These are phyloP conservation scores for Poronia punctata DNA, from an alignment of 495 filamentous ascomycete genomes.

Conservation along the genomic window DNA sequence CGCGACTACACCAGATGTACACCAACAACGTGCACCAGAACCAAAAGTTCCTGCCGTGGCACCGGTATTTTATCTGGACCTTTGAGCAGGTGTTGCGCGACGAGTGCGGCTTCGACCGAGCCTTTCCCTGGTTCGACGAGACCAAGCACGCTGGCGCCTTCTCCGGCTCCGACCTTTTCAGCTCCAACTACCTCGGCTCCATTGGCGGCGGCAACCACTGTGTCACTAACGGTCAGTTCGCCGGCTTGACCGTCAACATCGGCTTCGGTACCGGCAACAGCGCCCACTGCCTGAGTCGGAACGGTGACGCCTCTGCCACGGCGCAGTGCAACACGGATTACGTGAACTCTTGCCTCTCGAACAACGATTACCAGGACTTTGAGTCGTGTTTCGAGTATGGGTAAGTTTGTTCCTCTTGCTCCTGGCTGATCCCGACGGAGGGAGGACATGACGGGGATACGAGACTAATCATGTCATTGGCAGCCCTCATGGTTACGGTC, in stretches of 20 bases:
- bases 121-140: slow-evolving; percentile 14
- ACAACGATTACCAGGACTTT: slow-evolving; percentile 8
- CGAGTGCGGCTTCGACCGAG: slow-evolving; percentile 40
- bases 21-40: slow-evolving; percentile 16
- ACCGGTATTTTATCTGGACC: slow-evolving; percentile 48
- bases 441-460: too few relatives aligned
- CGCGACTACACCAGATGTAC: slow-evolving; percentile 6
- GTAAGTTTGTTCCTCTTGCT: slow-evolving; percentile 3
- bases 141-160: slow-evolving; percentile 12
- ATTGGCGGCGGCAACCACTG: slow-evolving; percentile 12
- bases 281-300: slow-evolving; percentile 10
- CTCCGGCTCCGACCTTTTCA: slow-evolving; percentile 6
- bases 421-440: too few relatives aligned
- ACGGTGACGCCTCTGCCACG: slow-evolving; percentile 10
- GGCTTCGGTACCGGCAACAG: slow-evolving; percentile 13
- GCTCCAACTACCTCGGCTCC: slow-evolving; percentile 1
- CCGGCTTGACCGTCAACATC: slow-evolving; percentile 20
- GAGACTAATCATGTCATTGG: too few relatives aligned
- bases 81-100: slow-evolving; percentile 50
- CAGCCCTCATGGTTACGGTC: slow-evolving; percentile 12
- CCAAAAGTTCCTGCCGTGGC: slow-evolving; percentile 46
- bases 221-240: slow-evolving; percentile 21
- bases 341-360: slow-evolving; percentile 10
- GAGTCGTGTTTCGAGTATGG: slow-evolving; percentile 14
- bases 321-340: slow-evolving; percentile 19